Evolutionary conservation across 345 rosid species (phyloP).

Genomic region (Psidium friedrichsthalianum): DNA sequence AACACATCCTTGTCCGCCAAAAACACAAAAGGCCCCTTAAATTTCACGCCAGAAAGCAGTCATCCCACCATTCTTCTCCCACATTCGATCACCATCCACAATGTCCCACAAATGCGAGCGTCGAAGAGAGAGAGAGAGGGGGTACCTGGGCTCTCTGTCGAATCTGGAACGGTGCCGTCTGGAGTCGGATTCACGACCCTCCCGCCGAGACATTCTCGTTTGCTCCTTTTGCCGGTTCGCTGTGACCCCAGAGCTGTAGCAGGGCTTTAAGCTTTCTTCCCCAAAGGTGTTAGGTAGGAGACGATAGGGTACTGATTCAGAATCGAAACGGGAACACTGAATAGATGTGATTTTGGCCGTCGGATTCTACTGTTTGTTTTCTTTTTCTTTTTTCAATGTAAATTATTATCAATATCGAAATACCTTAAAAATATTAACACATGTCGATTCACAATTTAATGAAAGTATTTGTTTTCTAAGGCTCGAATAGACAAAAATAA

Average conservation of each 20-base stretch:
- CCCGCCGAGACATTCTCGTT: slow-evolving; percentile 40
- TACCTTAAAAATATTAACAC: neutral
- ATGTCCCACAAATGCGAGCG: neutral
- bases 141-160: slow-evolving; percentile 56
- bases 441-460: neutral
- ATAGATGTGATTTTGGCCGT: neutral
- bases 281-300: neutral
- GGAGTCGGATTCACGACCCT: slow-evolving; percentile 39
- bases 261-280: neutral
- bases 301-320: neutral
- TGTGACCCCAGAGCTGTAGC: neutral
- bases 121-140: neutral
- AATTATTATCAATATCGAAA: neutral
- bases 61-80: neutral
- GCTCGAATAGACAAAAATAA: neutral
- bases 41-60: neutral
- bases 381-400: neutral
- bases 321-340: neutral
- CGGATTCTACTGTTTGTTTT: neutral
- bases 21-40: neutral
- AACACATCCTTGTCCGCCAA: neutral
- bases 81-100: neutral
- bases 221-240: neutral
- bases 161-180: slow-evolving; percentile 38
- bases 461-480: neutral